phyloP scores from a whole-genome alignment of 768 basidiomycete genomes.

The Trametes coccinea region DNA sequence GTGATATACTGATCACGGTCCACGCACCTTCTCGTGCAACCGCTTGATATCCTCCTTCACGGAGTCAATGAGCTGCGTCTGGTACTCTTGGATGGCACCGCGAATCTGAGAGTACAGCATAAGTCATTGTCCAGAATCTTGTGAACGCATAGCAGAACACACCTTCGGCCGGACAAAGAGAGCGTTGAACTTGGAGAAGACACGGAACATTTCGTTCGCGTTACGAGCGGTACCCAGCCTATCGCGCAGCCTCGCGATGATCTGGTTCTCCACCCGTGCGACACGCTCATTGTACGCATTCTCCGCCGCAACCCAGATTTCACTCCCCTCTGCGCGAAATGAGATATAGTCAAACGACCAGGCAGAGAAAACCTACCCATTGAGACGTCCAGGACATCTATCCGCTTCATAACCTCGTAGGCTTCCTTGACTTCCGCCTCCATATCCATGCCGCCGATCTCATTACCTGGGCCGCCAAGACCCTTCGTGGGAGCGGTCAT shows the following conservation, averaged over 20 bases:
- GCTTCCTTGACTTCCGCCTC: slow-evolving; percentile 96
- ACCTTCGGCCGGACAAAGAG: slow-evolving; percentile 96
- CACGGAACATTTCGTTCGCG: slow-evolving; percentile 99
- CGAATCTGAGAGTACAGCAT: slow-evolving; percentile 60
- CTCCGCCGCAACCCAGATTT: slow-evolving; percentile 97
- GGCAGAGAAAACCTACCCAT: slow-evolving; percentile 54
- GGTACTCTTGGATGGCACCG: slow-evolving; percentile 98
- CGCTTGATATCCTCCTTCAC: slow-evolving; percentile 98
- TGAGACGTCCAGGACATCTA: slow-evolving; percentile 94
- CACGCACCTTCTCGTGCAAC: slow-evolving; percentile 81
- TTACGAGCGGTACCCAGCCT: slow-evolving; percentile 92
- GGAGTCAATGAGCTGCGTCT: slow-evolving; percentile 97
- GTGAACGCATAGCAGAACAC: background rate
- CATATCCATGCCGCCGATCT: slow-evolving; percentile 94
- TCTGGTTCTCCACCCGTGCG: slow-evolving; percentile 96
- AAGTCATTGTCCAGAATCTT: no score
- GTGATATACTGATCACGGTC: background rate
- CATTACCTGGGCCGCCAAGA: slow-evolving; percentile 67
- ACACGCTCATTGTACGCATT: slow-evolving; percentile 98
- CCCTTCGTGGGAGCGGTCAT: slow-evolving; percentile 97
- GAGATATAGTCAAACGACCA: background rate
- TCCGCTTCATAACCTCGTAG: slow-evolving; percentile 96
- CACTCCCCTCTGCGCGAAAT: slow-evolving; percentile 74
- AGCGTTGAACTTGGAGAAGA: slow-evolving; percentile 98
- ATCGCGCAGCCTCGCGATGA: slow-evolving; percentile 90